Percentiles rank a stretch among this genome's conserved stretches.
Evolutionary conservation across 306 rosid species (phyloP).

Genomic region (Rosa persica): DNA sequence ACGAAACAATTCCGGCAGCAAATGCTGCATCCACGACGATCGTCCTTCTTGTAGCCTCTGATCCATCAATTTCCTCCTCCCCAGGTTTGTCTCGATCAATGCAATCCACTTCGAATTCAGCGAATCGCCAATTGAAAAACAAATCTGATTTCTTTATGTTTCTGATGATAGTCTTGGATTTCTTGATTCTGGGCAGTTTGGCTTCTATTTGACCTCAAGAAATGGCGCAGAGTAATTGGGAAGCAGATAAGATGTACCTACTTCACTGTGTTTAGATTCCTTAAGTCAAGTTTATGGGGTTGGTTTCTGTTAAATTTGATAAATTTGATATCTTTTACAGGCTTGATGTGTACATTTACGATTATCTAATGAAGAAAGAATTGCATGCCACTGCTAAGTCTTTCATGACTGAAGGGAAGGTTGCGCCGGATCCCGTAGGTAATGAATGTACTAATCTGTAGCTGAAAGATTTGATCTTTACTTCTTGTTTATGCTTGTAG

Average conservation of each 20-base stretch:
- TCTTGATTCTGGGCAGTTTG: conserved; percentile 32
- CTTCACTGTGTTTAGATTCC: not conserved
- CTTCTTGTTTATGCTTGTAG: not conserved
- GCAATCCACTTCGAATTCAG: conserved; percentile 29
- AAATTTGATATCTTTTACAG: conserved; percentile 34
- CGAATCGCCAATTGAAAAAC: not conserved
- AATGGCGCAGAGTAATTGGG: conserved; percentile 97
- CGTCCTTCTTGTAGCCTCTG: conserved; percentile 51
- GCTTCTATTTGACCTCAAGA: conserved; percentile 23
- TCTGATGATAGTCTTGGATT: conserved; percentile 12
- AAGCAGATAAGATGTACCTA: conserved; percentile 91
- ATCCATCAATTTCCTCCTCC: conserved; percentile 43
- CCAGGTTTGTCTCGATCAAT: conserved; percentile 45
- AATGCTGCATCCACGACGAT: conserved; percentile 36
- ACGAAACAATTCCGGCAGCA: not conserved
- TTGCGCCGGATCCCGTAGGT: conserved; percentile 96
- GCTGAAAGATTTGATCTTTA: not conserved
- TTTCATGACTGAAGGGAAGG: conserved; percentile 95
- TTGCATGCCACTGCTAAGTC: conserved; percentile 88
- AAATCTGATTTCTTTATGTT: not conserved
- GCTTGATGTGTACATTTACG: conserved; percentile 96
- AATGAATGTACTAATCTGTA: conserved; percentile 21
- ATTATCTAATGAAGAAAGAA: conserved; percentile 90
- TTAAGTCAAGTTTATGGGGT: not conserved
- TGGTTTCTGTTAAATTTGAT: not conserved